Percentiles rank a stretch among this genome's conserved stretches.
Conservation (phyloP, 305 asterid genomes). For the Fraxinus sp. region DNA sequence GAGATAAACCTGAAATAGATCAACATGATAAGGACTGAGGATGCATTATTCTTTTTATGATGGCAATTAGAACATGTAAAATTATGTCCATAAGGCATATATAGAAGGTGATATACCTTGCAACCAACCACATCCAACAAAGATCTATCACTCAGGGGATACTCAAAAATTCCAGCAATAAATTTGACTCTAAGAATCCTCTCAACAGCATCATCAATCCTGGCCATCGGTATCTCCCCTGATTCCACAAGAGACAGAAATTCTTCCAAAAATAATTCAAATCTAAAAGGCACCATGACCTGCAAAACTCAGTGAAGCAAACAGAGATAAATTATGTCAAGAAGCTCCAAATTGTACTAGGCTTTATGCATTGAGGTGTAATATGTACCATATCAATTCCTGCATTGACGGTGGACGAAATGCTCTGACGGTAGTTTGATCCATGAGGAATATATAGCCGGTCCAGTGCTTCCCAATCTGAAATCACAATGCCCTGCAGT, state of each 20-base stretch:
- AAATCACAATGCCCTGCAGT: slow-evolving; percentile 71
- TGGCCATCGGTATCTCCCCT: slow-evolving; percentile 75
- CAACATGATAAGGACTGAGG: background rate
- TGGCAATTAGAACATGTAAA: background rate
- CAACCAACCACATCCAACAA: slow-evolving; percentile 82
- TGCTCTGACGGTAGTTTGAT: slow-evolving; percentile 57
- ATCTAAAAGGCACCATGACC: slow-evolving; percentile 97
- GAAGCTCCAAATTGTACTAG: slow-evolving; percentile 1
- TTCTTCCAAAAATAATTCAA: slow-evolving; percentile 73
- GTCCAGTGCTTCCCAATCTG: slow-evolving; percentile 80
- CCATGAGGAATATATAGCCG: slow-evolving; percentile 57
- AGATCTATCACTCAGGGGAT: slow-evolving; percentile 77
- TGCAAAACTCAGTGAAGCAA: slow-evolving; percentile 35
- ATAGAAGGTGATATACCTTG: slow-evolving; percentile 51
- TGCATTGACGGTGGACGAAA: slow-evolving; percentile 51
- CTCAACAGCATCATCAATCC: slow-evolving; percentile 93
- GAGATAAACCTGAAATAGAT: background rate
- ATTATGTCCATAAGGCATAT: background rate
- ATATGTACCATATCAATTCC: slow-evolving; percentile 70
- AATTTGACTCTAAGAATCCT: slow-evolving; percentile 90
- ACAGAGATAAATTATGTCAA: slow-evolving; percentile 3
- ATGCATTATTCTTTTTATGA: slow-evolving; percentile 9
- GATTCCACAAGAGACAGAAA: slow-evolving; percentile 68
- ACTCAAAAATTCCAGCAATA: slow-evolving; percentile 76
- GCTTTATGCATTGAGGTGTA: slow-evolving; percentile 8